Percentiles rank a stretch among this genome's conserved stretches.
Conservation (phyloP, 768 basidiomycete genomes). For the Piloderma croceum region DNA sequence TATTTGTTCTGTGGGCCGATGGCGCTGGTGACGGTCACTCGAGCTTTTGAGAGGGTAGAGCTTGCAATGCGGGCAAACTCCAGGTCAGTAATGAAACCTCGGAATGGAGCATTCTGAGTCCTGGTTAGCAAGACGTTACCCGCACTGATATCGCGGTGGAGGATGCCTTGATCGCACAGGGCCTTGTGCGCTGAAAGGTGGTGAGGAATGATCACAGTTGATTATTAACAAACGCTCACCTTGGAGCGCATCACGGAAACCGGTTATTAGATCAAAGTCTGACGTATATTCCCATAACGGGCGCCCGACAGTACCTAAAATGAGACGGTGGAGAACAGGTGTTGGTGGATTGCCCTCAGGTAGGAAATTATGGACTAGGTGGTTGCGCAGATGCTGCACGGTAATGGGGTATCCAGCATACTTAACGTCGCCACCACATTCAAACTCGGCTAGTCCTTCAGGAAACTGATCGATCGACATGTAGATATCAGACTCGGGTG, state of each 20-base stretch:
- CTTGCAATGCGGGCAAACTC: constrained; percentile 19
- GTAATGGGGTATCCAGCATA: constrained; percentile 7
- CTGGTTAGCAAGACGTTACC: constrained; percentile 28
- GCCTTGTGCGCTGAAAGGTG: constrained; percentile 16
- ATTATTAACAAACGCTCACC: constrained; percentile 8
- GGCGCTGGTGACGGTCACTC: not conserved
- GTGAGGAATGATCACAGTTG: no score
- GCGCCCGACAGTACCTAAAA: constrained; percentile 13
- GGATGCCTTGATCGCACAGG: constrained; percentile 18
- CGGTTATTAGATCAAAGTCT: constrained; percentile 14
- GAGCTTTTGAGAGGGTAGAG: not conserved
- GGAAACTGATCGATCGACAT: constrained; percentile 7
- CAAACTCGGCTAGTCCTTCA: constrained; percentile 14
- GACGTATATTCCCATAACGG: constrained; percentile 16
- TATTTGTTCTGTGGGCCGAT: no score
- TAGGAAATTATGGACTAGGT: constrained; percentile 8
- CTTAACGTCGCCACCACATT: constrained; percentile 12
- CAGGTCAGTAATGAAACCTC: constrained; percentile 28
- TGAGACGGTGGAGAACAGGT: constrained; percentile 13
- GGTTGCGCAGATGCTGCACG: constrained; percentile 3
- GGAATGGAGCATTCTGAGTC: constrained; percentile 2
- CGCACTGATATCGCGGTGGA: constrained; percentile 30
- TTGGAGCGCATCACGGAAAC: constrained; percentile 12
- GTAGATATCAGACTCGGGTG: constrained; percentile 14
- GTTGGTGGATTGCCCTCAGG: constrained; percentile 1